A percentile compares a stretch with the other conserved stretches of the same genome.
Conservation (phyloP, 768 basidiomycete species). For the Suillus placidus region DNA sequence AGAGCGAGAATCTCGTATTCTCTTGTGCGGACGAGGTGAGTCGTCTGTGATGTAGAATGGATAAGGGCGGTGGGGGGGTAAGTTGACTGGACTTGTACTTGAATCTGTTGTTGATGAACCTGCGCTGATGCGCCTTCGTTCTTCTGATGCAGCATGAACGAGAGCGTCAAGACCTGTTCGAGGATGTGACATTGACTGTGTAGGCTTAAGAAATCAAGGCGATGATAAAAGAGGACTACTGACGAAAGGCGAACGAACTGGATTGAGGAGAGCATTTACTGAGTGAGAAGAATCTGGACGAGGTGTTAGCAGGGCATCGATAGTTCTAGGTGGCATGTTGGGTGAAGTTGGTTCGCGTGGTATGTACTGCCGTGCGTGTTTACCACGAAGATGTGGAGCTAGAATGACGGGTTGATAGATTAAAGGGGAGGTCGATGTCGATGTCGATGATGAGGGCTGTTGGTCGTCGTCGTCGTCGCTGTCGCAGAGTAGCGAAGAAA, state of each 20-base stretch:
- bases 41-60: constrained; percentile 10
- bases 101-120: constrained; percentile 6
- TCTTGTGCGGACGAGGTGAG: constrained; percentile 26
- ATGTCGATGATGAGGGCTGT: neutral
- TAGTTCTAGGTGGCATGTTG: constrained; percentile 12
- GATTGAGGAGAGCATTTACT: constrained; percentile 10
- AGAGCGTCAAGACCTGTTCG: constrained; percentile 60
- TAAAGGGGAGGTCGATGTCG: constrained; percentile 11
- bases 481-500: constrained; percentile 72
- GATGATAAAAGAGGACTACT: neutral
- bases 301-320: constrained; percentile 19
- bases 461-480: constrained; percentile 31
- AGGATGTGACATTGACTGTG: constrained; percentile 15
- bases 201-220: constrained; percentile 3
- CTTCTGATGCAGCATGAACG: constrained; percentile 71
- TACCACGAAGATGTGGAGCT: constrained; percentile 34
- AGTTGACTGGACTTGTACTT: constrained; percentile 19
- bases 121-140: constrained; percentile 53
- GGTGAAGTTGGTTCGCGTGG: constrained; percentile 8
- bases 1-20: constrained; percentile 20
- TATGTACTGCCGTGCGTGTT: constrained; percentile 12
- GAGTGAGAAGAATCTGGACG: constrained; percentile 24
- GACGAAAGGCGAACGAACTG: constrained; percentile 7
- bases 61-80: constrained; percentile 6
- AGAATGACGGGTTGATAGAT: constrained; percentile 31